Conservation (phyloP, 2,329 filamentous ascomycete genomes). For the Aspergillus unguis region DNA sequence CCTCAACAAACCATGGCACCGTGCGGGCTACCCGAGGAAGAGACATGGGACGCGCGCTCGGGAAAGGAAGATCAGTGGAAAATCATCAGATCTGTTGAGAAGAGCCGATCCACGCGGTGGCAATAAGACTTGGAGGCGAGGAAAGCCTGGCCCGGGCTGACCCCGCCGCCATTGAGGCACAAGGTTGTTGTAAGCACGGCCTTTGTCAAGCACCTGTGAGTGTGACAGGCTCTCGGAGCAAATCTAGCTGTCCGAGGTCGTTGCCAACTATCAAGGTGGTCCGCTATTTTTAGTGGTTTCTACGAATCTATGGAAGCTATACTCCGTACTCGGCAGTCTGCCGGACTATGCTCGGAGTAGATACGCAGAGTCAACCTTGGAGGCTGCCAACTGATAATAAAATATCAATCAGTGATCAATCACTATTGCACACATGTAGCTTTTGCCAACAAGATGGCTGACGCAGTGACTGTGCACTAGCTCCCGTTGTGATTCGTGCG, state of each 20-base stretch:
- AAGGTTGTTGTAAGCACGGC: constrained; percentile 13
- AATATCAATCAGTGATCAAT: constrained; percentile 16
- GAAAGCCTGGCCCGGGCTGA: constrained; percentile 10
- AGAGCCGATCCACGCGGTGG: constrained; percentile 17
- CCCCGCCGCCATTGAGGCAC: constrained; percentile 12
- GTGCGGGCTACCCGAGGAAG: constrained; percentile 18
- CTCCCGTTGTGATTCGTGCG: constrained; percentile 14
- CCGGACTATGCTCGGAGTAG: too few relatives aligned
- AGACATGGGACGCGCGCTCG: constrained; percentile 20
- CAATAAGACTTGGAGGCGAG: constrained; percentile 10
- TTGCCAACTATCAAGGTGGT: not conserved
- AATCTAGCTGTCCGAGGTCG: constrained; percentile 2
- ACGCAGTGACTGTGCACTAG: constrained; percentile 18
- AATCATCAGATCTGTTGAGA: constrained; percentile 22
- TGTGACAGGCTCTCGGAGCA: constrained; percentile 10
- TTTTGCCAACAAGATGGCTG: constrained; percentile 21
- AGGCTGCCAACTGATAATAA: constrained; percentile 12
- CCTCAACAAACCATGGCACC: constrained; percentile 15
- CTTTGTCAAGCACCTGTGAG: constrained; percentile 2
- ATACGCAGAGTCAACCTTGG: too few relatives aligned
- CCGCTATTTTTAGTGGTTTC: not conserved
- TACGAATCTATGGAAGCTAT: not conserved
- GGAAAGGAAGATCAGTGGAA: constrained; percentile 24
- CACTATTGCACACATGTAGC: constrained; percentile 21
- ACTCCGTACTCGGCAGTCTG: too few relatives aligned